Conservation (phyloP, 208 protist species). For the Herpetomonas muscarum region DNA sequence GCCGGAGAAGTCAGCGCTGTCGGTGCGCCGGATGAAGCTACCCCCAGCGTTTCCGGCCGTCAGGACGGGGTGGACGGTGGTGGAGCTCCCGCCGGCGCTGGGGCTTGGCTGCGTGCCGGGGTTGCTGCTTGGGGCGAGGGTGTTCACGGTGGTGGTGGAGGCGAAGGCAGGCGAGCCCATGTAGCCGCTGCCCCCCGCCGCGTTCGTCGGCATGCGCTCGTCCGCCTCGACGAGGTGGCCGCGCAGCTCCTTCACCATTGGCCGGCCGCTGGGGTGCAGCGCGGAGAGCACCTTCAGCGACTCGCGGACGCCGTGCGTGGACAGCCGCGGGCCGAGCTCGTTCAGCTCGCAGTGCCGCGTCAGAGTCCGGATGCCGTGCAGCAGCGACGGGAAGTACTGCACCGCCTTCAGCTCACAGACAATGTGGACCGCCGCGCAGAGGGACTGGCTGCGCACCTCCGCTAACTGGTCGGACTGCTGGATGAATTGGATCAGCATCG, state of each 20-base stretch:
- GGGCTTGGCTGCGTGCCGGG: slow-evolving; percentile 11
- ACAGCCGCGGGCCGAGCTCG: slow-evolving; percentile 75
- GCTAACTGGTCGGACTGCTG: slow-evolving; percentile 83
- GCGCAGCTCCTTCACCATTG: slow-evolving; percentile 62
- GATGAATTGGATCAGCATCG: slow-evolving; percentile 82
- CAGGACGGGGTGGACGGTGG: not conserved
- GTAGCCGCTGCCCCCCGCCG: not conserved
- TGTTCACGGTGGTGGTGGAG: not conserved
- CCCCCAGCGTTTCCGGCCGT: not conserved
- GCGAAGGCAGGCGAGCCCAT: not conserved
- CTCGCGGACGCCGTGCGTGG: slow-evolving; percentile 66
- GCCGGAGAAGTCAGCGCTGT: slow-evolving; percentile 9
- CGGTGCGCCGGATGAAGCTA: not conserved
- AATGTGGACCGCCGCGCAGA: slow-evolving; percentile 83
- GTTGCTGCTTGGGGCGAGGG: slow-evolving; percentile 12
- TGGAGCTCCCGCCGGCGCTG: not conserved
- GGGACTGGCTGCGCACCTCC: slow-evolving; percentile 77
- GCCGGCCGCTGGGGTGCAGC: slow-evolving; percentile 57
- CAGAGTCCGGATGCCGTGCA: slow-evolving; percentile 80
- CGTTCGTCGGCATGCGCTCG: slow-evolving; percentile 14
- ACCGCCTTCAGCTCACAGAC: slow-evolving; percentile 85
- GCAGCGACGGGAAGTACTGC: slow-evolving; percentile 77
- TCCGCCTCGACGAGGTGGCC: slow-evolving; percentile 52
- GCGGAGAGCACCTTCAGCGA: slow-evolving; percentile 75
- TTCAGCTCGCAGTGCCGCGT: slow-evolving; percentile 82